Conservation (phyloP, 352 stramenopile species). For the Phytophthora agathidicida region DNA sequence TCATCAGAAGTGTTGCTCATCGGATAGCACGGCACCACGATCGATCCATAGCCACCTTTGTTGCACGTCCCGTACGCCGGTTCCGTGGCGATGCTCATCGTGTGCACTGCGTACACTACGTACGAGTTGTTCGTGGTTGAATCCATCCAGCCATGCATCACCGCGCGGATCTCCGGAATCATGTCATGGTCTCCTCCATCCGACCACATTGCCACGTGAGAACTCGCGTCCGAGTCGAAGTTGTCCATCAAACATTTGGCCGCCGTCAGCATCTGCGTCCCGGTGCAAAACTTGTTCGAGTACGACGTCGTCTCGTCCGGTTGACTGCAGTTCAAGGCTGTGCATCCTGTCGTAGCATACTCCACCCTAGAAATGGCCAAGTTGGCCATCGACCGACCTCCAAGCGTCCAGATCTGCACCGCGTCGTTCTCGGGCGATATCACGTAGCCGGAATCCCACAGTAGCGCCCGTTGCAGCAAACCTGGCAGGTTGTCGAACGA, state of each 20-base stretch:
- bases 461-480: constrained; percentile 37
- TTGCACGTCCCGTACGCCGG: constrained; percentile 39
- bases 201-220: constrained; percentile 41
- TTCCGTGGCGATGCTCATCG: constrained; percentile 23
- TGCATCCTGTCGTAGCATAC: constrained; percentile 40
- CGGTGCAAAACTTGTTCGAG: constrained; percentile 30
- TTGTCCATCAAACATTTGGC: constrained; percentile 39
- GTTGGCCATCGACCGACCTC: constrained; percentile 32
- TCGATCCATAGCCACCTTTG: constrained; percentile 33
- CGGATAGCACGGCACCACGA: constrained; percentile 50
- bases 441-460: constrained; percentile 45
- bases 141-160: constrained; percentile 35
- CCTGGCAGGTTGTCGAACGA: constrained; percentile 32
- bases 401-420: constrained; percentile 41
- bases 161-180: constrained; percentile 26
- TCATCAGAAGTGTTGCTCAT: constrained; percentile 28
- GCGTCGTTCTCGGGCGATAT: constrained; percentile 33
- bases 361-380: constrained; percentile 37
- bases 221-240: constrained; percentile 28
- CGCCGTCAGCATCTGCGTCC: constrained; percentile 34
- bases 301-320: constrained; percentile 24
- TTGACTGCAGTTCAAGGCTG: constrained; percentile 31
- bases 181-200: constrained; percentile 31
- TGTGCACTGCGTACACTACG: constrained; percentile 38
- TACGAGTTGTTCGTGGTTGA: constrained; percentile 32